Conservation (phyloP, 2,329 filamentous ascomycete genomes). For the Didymella lethalis region DNA sequence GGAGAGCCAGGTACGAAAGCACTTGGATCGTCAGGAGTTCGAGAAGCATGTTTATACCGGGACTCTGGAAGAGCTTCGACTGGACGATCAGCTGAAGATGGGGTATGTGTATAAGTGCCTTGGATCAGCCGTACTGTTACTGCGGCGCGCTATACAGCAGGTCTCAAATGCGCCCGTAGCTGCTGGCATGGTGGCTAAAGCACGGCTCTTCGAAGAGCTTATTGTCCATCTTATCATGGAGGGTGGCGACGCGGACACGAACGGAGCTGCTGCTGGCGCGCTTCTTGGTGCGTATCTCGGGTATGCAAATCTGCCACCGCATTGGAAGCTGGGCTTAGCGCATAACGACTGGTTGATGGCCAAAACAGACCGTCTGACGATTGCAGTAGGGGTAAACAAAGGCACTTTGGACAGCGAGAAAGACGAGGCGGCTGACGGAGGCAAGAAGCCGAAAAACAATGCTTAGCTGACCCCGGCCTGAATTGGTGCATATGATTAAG, state of each 20-base stretch:
- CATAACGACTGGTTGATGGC: constrained; percentile 57
- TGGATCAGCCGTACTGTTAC: constrained; percentile 56
- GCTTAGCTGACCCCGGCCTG: not conserved
- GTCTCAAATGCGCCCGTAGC: constrained; percentile 1
- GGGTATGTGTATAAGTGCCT: constrained; percentile 65
- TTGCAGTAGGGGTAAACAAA: constrained; percentile 50
- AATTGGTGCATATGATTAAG: not conserved
- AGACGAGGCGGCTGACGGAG: constrained; percentile 55
- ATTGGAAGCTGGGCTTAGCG: constrained; percentile 60
- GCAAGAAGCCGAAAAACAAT: constrained; percentile 23
- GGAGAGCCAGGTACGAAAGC: constrained; percentile 23
- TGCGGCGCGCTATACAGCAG: constrained; percentile 56
- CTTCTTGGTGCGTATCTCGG: constrained; percentile 60
- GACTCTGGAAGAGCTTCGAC: constrained; percentile 51
- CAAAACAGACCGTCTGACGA: constrained; percentile 55
- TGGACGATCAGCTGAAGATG: constrained; percentile 58
- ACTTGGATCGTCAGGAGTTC: constrained; percentile 55
- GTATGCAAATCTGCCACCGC: constrained; percentile 55
- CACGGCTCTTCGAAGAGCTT: constrained; percentile 54
- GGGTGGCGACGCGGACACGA: constrained; percentile 64
- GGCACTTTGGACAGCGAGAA: constrained; percentile 45
- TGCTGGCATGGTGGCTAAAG: constrained; percentile 5
- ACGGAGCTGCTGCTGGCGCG: constrained; percentile 62
- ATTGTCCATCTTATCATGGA: constrained; percentile 61
- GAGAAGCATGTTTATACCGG: constrained; percentile 51